Percentiles rank a stretch among this genome's conserved stretches.
These are phyloP conservation scores for Mycena albidolilacea DNA, from an alignment of 768 basidiomycete species.

Conservation along the genomic window DNA sequence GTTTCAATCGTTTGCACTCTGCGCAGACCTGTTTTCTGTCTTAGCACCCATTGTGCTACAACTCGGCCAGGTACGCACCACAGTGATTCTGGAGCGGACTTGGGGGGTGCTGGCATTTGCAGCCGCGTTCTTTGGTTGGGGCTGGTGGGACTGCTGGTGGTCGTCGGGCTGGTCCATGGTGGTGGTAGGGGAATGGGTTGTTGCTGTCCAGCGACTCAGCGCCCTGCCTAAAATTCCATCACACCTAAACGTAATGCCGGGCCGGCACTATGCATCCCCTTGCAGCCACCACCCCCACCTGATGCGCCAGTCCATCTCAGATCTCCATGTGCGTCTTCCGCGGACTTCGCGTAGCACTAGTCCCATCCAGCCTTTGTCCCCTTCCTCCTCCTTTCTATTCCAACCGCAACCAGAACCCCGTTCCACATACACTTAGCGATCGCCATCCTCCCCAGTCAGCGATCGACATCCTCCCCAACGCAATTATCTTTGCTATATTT, in stretches of 20 bases:
- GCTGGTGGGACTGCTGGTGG: background rate
- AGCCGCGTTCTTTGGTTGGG: background rate
- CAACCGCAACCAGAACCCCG: no score
- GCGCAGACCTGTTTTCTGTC: conserved; percentile 24
- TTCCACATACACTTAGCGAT: no score
- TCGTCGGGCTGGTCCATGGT: background rate
- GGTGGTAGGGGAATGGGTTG: background rate
- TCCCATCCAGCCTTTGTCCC: no score
- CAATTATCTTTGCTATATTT: no score
- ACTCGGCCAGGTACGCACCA: background rate
- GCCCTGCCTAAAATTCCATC: background rate
- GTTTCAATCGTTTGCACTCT: conserved; percentile 90
- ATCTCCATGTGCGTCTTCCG: background rate
- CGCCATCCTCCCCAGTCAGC: no score
- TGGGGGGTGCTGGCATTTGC: conserved; percentile 19
- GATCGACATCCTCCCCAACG: no score
- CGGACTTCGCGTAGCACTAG: background rate
- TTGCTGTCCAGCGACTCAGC: background rate
- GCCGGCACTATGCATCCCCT: background rate
- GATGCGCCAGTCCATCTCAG: background rate
- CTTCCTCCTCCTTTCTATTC: no score
- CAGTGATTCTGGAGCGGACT: conserved; percentile 29
- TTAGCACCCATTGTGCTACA: background rate
- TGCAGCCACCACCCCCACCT: background rate
- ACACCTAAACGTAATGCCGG: conserved; percentile 9